These are phyloP conservation scores for Phytophthora pistaciae DNA, from an alignment of 352 stramenopile genomes.

Conservation along the genomic window DNA sequence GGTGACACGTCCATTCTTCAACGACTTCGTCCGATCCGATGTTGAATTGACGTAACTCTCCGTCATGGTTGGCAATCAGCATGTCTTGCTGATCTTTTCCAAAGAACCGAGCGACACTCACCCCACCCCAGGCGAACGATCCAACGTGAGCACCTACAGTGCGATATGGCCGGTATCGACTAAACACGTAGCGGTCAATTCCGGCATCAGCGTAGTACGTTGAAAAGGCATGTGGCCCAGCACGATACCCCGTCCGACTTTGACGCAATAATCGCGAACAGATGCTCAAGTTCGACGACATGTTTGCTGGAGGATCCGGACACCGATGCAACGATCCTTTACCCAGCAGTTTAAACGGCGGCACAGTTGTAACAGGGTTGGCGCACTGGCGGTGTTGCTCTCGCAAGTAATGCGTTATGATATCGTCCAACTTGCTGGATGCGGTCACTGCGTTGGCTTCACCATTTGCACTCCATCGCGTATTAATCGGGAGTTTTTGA, in stretches of 20 bases:
- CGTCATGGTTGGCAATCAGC: slow-evolving; percentile 81
- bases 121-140: slow-evolving; percentile 63
- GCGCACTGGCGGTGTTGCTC: slow-evolving; percentile 90
- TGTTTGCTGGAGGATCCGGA: slow-evolving; percentile 62
- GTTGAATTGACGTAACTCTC: slow-evolving; percentile 64
- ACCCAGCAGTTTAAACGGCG: slow-evolving; percentile 83
- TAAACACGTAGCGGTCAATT: slow-evolving; percentile 83
- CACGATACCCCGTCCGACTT: slow-evolving; percentile 55
- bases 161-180: slow-evolving; percentile 77
- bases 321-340: slow-evolving; percentile 71
- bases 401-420: slow-evolving; percentile 89
- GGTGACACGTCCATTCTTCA: slow-evolving; percentile 80
- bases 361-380: slow-evolving; percentile 88
- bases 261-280: slow-evolving; percentile 68
- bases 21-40: slow-evolving; percentile 74
- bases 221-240: slow-evolving; percentile 50
- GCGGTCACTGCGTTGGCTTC: slow-evolving; percentile 13
- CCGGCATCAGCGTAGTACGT: slow-evolving; percentile 69
- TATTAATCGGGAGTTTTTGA: slow-evolving; percentile 47
- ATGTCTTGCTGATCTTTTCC: slow-evolving; percentile 70
- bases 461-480: slow-evolving; percentile 36
- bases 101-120: slow-evolving; percentile 74
- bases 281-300: slow-evolving; percentile 68
- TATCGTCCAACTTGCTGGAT: slow-evolving; percentile 76
- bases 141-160: slow-evolving; percentile 59